These are phyloP conservation scores for Ustilago sp. DNA, from an alignment of 1,284 basidiomycete genomes.

Conservation along the genomic window DNA sequence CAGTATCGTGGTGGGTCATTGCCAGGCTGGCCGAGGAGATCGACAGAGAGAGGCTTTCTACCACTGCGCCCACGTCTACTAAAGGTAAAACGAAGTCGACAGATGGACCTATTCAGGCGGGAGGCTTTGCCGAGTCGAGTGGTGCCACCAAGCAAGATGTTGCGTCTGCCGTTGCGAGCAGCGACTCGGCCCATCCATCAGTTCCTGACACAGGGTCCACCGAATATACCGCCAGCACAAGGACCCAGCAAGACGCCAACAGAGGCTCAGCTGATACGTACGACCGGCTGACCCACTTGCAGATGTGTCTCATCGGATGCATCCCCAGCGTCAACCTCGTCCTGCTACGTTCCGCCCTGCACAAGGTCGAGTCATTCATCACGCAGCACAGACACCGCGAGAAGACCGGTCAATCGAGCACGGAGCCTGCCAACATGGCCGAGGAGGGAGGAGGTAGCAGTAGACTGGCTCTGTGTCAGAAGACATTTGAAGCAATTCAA, in stretches of 20 bases:
- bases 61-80: background rate
- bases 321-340: slow-evolving; percentile 65
- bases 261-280: slow-evolving; percentile 13
- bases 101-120: slow-evolving; percentile 8
- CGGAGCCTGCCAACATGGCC: background rate
- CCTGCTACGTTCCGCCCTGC: slow-evolving; percentile 60
- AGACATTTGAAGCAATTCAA: slow-evolving; percentile 57
- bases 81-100: background rate
- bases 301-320: slow-evolving; percentile 53
- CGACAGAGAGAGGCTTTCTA: slow-evolving; percentile 25
- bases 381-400: slow-evolving; percentile 25
- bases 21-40: slow-evolving; percentile 51
- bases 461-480: slow-evolving; percentile 46
- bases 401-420: background rate
- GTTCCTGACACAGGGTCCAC: background rate
- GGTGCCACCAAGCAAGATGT: slow-evolving; percentile 24
- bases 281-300: slow-evolving; percentile 36
- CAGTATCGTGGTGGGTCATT: slow-evolving; percentile 63
- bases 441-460: slow-evolving; percentile 15
- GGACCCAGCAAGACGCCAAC: background rate
- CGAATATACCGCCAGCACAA: background rate
- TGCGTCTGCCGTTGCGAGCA: slow-evolving; percentile 12
- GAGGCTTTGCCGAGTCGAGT: slow-evolving; percentile 24
- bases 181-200: slow-evolving; percentile 22
- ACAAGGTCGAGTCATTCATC: slow-evolving; percentile 55